Base-by-base conservation (phyloP, 2,329 filamentous ascomycete species). In the Dothideomycetidae sp. region DNA sequence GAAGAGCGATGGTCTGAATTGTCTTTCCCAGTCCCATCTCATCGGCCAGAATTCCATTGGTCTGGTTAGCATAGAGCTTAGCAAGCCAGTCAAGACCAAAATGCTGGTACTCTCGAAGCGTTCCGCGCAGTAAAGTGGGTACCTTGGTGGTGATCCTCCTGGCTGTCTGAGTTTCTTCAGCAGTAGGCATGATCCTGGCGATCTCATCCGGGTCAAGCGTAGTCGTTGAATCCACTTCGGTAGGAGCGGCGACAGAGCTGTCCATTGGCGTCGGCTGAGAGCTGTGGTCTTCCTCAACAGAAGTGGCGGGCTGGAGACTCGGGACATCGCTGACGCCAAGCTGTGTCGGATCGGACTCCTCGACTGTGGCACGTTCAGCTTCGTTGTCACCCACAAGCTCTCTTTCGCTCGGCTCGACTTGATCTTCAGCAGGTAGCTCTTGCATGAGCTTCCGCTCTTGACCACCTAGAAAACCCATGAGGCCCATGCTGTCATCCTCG, bases 1-100 rank as follows among this genome's bases (percentile, higher is more conserved):
- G 67, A 3, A 98, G 66, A 3, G 92, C 79, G 50, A 98, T 98
- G 0, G 90, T 98, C 55, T 98, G 90, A 32, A 98, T 96, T 0
- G 90, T 98, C 60, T 98, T 98, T 5, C 90, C 90, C 3, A 98
- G 70, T 45, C 90, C 90, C 90, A 98, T 98, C 56, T 98, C 90
- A 53, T 98, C 92, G 1, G 90, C 90, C 13, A 98, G 65, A 38
- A 98, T 98, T 14, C 90, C 90, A 51, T 96, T 98, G 16, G 88
- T 93, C 45, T 81, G 79, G 46, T 90, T 92, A 11, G 78, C 78
- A 54, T 98, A 96, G 1, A 98, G 69, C 0, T 85, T 83, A 2
- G 86, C 85, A 32, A 98, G 75, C 90, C 90, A 98, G 55, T 98
- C 90, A 5, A 98, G 63, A n/a, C 90, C 92, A 51, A 83, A 82